Evolutionary conservation across 1,284 basidiomycete genomes (phyloP), one percentile per base, ranked within the genome.

Genomic region (Retiboletus fuscus): DNA sequence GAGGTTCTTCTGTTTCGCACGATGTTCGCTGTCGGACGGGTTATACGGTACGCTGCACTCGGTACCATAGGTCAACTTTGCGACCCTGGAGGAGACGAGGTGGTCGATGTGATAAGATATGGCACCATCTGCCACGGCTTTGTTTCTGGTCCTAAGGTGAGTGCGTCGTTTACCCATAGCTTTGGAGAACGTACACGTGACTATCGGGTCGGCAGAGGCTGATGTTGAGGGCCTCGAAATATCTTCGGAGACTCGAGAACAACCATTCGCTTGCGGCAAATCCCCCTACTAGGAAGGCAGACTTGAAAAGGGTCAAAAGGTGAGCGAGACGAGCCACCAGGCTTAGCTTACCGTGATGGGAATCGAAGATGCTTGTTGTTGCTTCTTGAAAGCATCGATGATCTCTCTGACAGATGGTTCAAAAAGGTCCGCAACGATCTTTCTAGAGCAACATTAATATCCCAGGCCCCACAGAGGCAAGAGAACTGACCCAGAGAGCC

Each of bases 31-130:
- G 61, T 87, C 74, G 0, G 60, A 51, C 1, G 74, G 39, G 34
- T 84, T 76, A 43, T 79, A 89, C 0, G 69, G 68, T 2, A 77
- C 62, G 20, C 64, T 72, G 62, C 80, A 81, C 11, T 80, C 74
- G 0, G 80, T 79, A 3, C 89, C 88, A 66, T 89, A 88, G 0
- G 85, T 83, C 46, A 81, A 75, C 73, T 81, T 86, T 2, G 89
- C 81, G 22, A 89, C 82, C 20, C 89, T 80, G 0, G 83, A 83
- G 13, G 85, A 81, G 16, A 90, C 88, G 26, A 83, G 83, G 68
- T 85, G 87, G 71, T 90, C 86, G 43, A 89, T 70, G 68, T 85
- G 86, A 73, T 85, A 90, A n/a, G 89, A 85, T 1, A 90, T 89
- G 3, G 87, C 88, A 70, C n/a, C n/a, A n/a, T n/a, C n/a, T n/a